Conservation (phyloP, 2,329 filamentous ascomycete species). For the Ceratocystis alfenasii region DNA sequence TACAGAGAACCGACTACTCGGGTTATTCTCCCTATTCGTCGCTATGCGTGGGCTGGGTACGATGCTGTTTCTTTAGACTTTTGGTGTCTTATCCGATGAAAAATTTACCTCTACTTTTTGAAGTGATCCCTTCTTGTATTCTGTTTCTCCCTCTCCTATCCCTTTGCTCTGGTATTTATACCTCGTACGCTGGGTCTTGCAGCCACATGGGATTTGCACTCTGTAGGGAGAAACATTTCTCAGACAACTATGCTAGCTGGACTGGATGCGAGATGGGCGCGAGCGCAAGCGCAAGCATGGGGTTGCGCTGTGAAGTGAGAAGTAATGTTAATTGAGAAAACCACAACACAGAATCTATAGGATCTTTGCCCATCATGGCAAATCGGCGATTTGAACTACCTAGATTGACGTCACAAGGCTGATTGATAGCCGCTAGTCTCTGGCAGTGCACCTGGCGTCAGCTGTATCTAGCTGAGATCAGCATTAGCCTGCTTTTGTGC, state of each 20-base stretch:
- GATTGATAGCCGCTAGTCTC: not conserved
- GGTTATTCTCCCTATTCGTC: no score
- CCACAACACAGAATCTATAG: no score
- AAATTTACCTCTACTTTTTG: not conserved
- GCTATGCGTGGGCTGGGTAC: not conserved
- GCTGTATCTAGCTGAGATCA: not conserved
- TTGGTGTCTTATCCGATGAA: not conserved
- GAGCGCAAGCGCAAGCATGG: not conserved
- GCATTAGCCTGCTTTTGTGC: not conserved
- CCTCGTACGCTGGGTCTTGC: not conserved
- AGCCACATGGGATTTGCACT: conserved; percentile 6
- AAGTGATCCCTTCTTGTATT: not conserved
- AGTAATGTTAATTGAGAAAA: not conserved
- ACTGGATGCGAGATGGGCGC: not conserved
- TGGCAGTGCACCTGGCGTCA: not conserved
- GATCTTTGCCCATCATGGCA: no score
- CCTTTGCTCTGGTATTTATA: conserved; percentile 3
- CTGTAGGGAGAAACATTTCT: conserved; percentile 9
- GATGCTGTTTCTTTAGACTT: not conserved
- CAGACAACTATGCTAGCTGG: not conserved
- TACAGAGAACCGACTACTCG: no score
- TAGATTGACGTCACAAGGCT: not conserved
- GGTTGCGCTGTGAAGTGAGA: not conserved
- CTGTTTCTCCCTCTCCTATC: not conserved
- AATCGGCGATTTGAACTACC: no score